Conservation (phyloP, 805 yeast species). For the Debaryomyces castellii region DNA sequence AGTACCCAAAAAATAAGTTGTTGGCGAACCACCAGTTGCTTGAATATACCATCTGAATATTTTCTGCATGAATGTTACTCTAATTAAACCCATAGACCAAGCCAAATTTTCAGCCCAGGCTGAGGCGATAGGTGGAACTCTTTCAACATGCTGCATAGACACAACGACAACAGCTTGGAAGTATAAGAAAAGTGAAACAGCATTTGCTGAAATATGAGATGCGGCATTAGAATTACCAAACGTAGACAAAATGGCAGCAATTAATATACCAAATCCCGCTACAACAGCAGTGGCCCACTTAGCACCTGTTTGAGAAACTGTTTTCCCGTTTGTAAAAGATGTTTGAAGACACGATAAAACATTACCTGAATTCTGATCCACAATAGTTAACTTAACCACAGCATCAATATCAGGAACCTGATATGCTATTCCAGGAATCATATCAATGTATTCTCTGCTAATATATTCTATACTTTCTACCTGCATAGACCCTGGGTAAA, state of each 20-base stretch:
- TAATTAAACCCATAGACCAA: slow-evolving; percentile 92
- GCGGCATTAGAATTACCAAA: slow-evolving; percentile 90
- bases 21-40: slow-evolving; percentile 85
- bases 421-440: slow-evolving; percentile 83
- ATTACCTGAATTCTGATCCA: slow-evolving; percentile 39
- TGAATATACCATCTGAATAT: slow-evolving; percentile 84
- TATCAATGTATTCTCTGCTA: slow-evolving; percentile 44
- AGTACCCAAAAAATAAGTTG: slow-evolving; percentile 60
- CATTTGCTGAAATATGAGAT: slow-evolving; percentile 82
- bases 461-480: slow-evolving; percentile 69
- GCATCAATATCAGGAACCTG: slow-evolving; percentile 88
- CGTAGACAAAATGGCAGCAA: slow-evolving; percentile 79
- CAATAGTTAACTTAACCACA: slow-evolving; percentile 56
- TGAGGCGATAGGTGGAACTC: slow-evolving; percentile 88
- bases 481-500: slow-evolving; percentile 78
- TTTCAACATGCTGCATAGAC: slow-evolving; percentile 79
- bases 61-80: slow-evolving; percentile 77
- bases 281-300: slow-evolving; percentile 93
- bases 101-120: slow-evolving; percentile 91
- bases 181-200: slow-evolving; percentile 78
- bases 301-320: slow-evolving; percentile 76
- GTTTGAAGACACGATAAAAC: slow-evolving; percentile 74
- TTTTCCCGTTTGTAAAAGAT: slow-evolving; percentile 71
- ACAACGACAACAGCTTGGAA: slow-evolving; percentile 87
- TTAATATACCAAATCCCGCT: slow-evolving; percentile 82